Conservation (phyloP, 2,329 filamentous ascomycete species). For the Ophiostoma australiae region DNA sequence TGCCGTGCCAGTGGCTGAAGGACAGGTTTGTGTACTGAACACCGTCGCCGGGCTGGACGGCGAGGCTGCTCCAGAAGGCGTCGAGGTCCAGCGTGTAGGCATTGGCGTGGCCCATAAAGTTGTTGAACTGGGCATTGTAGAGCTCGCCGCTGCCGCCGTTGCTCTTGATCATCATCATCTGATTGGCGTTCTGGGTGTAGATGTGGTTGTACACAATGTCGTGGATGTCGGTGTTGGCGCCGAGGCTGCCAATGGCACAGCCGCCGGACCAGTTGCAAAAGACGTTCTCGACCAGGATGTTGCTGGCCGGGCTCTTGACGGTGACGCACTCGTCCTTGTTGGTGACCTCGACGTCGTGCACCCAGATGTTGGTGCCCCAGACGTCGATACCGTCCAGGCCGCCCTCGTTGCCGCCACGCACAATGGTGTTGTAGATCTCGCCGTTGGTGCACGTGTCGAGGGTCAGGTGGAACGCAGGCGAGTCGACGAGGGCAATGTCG, state of each 20-base stretch:
- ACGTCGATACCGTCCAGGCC: conserved; percentile 55
- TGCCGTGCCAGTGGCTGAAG: conserved; percentile 53
- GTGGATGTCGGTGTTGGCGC: conserved; percentile 42
- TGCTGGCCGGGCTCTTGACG: conserved; percentile 42
- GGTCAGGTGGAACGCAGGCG: conserved; percentile 29
- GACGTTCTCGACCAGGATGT: conserved; percentile 55
- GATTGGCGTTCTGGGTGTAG: conserved; percentile 56
- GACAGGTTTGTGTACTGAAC: conserved; percentile 50
- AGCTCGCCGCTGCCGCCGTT: conserved; percentile 53
- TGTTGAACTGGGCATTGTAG: conserved; percentile 47
- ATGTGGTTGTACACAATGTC: conserved; percentile 52
- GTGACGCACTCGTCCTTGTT: conserved; percentile 53
- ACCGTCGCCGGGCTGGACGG: conserved; percentile 40
- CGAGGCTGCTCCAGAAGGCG: conserved; percentile 42
- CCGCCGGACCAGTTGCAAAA: conserved; percentile 59
- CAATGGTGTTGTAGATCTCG: conserved; percentile 52
- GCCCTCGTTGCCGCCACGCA: conserved; percentile 46
- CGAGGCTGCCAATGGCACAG: conserved; percentile 53
- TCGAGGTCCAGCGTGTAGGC: conserved; percentile 55
- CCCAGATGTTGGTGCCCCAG: conserved; percentile 50
- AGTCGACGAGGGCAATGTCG: conserved; percentile 46
- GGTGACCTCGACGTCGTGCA: conserved; percentile 57
- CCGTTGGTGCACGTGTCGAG: conserved; percentile 40
- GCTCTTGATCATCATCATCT: conserved; percentile 60
- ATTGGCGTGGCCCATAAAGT: conserved; percentile 57